A percentile compares a stretch with the other conserved stretches of the same genome.
Conservation (phyloP, 1,284 basidiomycete genomes). For the Leccinum pallidistipes region DNA sequence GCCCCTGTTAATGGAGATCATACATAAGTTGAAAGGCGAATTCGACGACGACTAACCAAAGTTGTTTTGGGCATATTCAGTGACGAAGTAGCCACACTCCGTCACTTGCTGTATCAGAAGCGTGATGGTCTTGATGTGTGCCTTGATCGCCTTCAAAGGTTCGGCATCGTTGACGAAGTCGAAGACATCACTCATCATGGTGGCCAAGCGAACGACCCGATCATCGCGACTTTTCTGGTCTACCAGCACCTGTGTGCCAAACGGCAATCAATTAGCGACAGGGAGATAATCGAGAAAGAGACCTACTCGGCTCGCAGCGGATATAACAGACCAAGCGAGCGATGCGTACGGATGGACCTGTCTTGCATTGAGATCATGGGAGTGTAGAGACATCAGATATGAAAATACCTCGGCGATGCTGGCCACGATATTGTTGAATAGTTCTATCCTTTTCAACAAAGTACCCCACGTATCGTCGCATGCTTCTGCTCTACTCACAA, state of each 20-base stretch:
- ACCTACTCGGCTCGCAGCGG: not conserved
- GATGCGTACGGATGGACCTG: not conserved
- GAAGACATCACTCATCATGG: not conserved
- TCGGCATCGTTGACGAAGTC: not conserved
- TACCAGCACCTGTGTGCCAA: not conserved
- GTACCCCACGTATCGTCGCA: not conserved
- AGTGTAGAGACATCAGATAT: not conserved
- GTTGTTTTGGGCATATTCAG: not conserved
- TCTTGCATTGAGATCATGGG: not conserved
- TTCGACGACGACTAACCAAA: not conserved
- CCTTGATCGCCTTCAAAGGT: not conserved
- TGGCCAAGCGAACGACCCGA: not conserved
- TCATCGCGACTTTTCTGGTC: not conserved
- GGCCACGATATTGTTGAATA: not conserved
- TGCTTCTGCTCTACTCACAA: not conserved
- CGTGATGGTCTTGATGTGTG: not conserved
- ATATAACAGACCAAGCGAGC: not conserved
- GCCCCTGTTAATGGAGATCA: not conserved
- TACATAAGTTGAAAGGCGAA: not conserved
- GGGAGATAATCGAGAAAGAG: not conserved
- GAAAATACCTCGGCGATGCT: not conserved
- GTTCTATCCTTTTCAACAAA: not conserved
- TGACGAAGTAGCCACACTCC: not conserved
- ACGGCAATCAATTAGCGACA: not conserved
- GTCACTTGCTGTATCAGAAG: not conserved